Evolutionary conservation across 805 yeast species (phyloP), one percentile per base, ranked within the genome.

Genomic region (Hanseniaspora mollemarum): DNA sequence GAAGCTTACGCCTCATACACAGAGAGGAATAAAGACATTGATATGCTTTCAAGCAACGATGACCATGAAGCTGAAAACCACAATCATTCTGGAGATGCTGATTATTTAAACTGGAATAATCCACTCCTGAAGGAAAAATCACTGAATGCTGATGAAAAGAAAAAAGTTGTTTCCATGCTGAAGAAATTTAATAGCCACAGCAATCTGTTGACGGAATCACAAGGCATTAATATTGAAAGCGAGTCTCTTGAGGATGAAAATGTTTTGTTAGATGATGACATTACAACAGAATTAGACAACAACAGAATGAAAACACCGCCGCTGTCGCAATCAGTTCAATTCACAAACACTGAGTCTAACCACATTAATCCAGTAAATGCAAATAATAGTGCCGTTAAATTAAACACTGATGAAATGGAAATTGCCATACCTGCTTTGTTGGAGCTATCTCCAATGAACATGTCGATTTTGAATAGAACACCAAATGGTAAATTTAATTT

Each of bases 361-460:
- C 29, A 38, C 21, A 21, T 13, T 6, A 8, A 19, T 6, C 16
- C 51, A 5, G 33, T 31, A 5, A 31, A 31, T 18, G 5, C 21
- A 18, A 26, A 35, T 9, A 16, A 16, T 7, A 35, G 39, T 24
- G 28, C 44, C 12, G 25, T 38, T 6, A 46, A 46, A 32, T 12
- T 39, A 24, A 39, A 46, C 9, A 25, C 51, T 1, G 51, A 39
- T 32, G 51, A 46, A n/a, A 31, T 46, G 44, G 51, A 46, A 24
- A 39, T 39, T 22, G 44, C 51, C 15, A 24, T 39, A 4, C 51
- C 43, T 3, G 51, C 51, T 3, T 24, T 46, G 18, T 8, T 46
- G n/a, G 51, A 46, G 21, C 26, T 46, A 8, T 46, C 51, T 9
- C 51, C 51, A 10, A 39, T 46, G 51, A 39, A 39, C 16, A 39